A percentile compares a stretch with the other conserved stretches of the same genome.
Conservation (phyloP, 192 early-diverging fungal species). For the Coemansia sp. region DNA sequence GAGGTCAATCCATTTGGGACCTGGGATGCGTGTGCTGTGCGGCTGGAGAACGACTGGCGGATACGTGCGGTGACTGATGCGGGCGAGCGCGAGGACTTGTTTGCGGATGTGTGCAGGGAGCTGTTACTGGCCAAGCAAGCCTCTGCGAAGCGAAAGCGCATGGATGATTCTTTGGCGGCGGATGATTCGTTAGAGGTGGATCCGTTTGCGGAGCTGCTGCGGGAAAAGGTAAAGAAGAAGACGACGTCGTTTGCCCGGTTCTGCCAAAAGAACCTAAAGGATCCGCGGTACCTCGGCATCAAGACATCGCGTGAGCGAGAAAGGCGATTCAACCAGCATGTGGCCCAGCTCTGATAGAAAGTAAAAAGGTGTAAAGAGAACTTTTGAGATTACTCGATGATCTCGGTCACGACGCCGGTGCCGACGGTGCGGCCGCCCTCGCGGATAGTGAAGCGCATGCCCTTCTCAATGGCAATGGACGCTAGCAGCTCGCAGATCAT, state of each 20-base stretch:
- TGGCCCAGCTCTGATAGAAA: slow-evolving; percentile 3
- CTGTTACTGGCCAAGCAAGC: too few species aligned
- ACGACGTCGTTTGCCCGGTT: slow-evolving; percentile 41
- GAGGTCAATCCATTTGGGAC: slow-evolving; percentile 25
- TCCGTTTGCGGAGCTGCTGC: slow-evolving; percentile 29
- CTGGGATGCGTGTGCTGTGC: slow-evolving; percentile 19
- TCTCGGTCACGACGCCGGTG: slow-evolving; percentile 80
- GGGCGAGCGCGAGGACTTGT: slow-evolving; percentile 26
- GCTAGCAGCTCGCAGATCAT: slow-evolving; percentile 78
- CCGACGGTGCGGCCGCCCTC: slow-evolving; percentile 98
- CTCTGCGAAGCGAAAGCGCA: too few species aligned
- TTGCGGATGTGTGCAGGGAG: slow-evolving; percentile 19
- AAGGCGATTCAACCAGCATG: slow-evolving; percentile 23
- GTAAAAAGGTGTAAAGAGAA: not conserved
- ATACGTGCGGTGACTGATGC: not conserved
- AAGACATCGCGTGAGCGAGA: slow-evolving; percentile 44
- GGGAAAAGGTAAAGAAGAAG: slow-evolving; percentile 13
- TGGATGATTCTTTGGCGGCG: too few species aligned
- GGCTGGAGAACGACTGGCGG: slow-evolving; percentile 9
- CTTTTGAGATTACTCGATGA: slow-evolving; percentile 53
- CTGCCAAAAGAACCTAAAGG: slow-evolving; percentile 29
- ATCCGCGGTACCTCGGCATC: slow-evolving; percentile 29
- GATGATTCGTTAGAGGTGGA: too few species aligned
- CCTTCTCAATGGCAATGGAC: slow-evolving; percentile 86
- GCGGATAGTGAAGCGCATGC: slow-evolving; percentile 94